Conservation (phyloP, 139 green algal species). For the Volvox reticuliferus region DNA sequence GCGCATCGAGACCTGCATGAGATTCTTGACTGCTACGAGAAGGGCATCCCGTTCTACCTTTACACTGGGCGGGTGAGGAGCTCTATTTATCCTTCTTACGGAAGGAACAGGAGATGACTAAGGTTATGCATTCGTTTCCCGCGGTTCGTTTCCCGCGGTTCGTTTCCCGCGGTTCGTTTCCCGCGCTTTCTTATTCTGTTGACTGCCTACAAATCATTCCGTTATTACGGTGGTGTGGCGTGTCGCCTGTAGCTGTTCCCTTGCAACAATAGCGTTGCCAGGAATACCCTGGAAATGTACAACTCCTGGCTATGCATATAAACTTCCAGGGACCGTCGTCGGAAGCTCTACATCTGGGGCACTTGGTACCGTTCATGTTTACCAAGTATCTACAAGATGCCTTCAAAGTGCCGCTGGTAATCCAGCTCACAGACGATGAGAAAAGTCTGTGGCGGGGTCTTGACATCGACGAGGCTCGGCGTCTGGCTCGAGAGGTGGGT, state of each 20-base stretch:
- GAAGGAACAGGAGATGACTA: no score
- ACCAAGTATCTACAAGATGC: slow-evolving; percentile 95
- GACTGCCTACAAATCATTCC: no score
- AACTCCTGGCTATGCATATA: no score
- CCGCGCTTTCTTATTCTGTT: no score
- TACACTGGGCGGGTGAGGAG: slow-evolving; percentile 91
- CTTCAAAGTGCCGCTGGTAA: slow-evolving; percentile 97
- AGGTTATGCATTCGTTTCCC: no score
- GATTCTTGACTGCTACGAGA: slow-evolving; percentile 94
- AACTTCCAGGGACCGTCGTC: slow-evolving; percentile 88
- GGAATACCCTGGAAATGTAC: no score
- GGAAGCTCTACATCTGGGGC: slow-evolving; percentile 96
- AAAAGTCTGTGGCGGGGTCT: slow-evolving; percentile 94
- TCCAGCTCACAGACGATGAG: slow-evolving; percentile 98
- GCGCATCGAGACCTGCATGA: slow-evolving; percentile 92
- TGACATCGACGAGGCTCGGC: slow-evolving; percentile 80
- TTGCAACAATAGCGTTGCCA: no score
- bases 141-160: no score
- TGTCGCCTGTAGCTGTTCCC: no score
- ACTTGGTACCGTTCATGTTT: slow-evolving; percentile 98
- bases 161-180: no score
- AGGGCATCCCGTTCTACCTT: slow-evolving; percentile 95
- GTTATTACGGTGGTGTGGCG: no score
- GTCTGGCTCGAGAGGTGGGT: slow-evolving; percentile 70
- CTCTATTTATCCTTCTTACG: no score